Evolutionary conservation across 495 filamentous ascomycete species (phyloP).

Genomic region (Thermothielavioides terrestris): DNA sequence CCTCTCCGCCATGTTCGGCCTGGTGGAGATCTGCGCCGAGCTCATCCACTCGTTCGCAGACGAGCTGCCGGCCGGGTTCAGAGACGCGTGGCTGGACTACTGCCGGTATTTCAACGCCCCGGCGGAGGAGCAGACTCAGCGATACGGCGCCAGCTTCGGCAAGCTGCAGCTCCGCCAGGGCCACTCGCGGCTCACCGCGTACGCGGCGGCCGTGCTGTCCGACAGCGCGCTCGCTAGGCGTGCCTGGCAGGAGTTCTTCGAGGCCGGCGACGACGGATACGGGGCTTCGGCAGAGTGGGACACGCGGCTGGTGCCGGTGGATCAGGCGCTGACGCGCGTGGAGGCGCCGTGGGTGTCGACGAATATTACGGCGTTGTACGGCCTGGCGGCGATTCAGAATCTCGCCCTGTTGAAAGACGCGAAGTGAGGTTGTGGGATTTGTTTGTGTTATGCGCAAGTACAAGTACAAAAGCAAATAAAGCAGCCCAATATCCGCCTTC

Average conservation of each 20-base stretch:
- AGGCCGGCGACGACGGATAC: not conserved
- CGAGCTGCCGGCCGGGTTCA: not conserved
- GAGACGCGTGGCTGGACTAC: not conserved
- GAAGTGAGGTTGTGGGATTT: no score
- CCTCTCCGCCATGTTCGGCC: constrained; percentile 2
- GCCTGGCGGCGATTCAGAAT: not conserved
- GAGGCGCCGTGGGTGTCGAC: not conserved
- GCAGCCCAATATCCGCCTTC: no score
- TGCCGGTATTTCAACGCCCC: not conserved
- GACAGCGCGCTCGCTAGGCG: not conserved
- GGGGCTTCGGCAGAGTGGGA: no score
- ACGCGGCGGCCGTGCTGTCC: not conserved
- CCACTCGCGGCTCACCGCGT: not conserved
- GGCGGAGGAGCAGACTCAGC: not conserved
- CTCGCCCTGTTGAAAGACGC: not conserved
- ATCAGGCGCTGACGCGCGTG: not conserved
- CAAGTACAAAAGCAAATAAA: no score
- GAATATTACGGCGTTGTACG: not conserved
- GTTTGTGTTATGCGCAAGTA: no score
- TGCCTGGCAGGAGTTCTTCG: not conserved
- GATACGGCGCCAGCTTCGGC: not conserved
- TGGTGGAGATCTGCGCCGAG: not conserved
- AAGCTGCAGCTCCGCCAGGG: not conserved
- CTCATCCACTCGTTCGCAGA: not conserved
- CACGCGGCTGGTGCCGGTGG: not conserved